Conservation (phyloP, 345 rosid species). For the Ceriops decandra region DNA sequence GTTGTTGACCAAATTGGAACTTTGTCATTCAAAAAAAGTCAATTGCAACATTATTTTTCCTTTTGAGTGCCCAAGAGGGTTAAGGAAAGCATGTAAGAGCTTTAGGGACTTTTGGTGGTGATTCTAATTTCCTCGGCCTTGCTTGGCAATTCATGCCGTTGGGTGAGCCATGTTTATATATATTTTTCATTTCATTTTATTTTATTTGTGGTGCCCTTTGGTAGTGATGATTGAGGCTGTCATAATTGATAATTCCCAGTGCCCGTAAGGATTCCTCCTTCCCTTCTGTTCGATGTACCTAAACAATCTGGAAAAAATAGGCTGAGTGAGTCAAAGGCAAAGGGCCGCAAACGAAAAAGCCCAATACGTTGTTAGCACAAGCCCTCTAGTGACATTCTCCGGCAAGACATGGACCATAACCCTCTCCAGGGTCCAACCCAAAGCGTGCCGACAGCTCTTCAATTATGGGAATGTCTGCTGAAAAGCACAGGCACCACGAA, state of each 20-base stretch:
- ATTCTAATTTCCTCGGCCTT: too few species aligned
- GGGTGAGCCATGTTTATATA: too few species aligned
- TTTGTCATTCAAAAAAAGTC: background rate
- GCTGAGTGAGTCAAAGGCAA: too few species aligned
- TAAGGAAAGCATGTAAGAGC: too few species aligned
- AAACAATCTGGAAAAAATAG: too few species aligned
- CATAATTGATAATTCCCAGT: background rate
- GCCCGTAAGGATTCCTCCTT: background rate
- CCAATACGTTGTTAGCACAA: too few species aligned
- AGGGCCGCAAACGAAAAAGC: too few species aligned
- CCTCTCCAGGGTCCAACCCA: background rate
- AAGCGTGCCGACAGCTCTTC: slow-evolving; percentile 12
- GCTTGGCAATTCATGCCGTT: too few species aligned
- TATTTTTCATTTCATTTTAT: too few species aligned
- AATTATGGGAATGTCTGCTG: background rate
- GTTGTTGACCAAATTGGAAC: background rate
- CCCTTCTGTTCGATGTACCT: too few species aligned
- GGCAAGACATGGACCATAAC: background rate
- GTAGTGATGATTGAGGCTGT: background rate
- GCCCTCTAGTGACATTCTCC: background rate
- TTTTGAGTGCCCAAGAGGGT: too few species aligned
- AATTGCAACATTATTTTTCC: background rate
- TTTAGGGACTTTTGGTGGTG: too few species aligned
- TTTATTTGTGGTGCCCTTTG: slow-evolving; percentile 1
- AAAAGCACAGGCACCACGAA: background rate